Conservation (phyloP, 108 stramenopile species). For the Conticribra weissflogii region DNA sequence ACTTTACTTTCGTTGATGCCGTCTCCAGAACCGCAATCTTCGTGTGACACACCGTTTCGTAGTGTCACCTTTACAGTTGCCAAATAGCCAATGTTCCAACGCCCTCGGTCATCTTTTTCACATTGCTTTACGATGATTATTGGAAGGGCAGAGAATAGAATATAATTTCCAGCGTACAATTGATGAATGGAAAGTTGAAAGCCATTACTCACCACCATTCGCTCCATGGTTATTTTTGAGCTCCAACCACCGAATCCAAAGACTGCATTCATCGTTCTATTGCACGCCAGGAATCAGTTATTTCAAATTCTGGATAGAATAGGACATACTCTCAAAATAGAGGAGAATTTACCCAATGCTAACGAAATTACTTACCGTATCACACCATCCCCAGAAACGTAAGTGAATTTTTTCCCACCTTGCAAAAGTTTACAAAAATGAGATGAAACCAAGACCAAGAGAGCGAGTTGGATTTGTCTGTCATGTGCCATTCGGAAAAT, state of each 20-base stretch:
- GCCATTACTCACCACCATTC: slow-evolving; percentile 17
- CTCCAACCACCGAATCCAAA: slow-evolving; percentile 57
- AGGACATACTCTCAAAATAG: too few species aligned
- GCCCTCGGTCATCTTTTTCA: slow-evolving; percentile 47
- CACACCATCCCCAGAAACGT: slow-evolving; percentile 51
- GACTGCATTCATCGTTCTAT: slow-evolving; percentile 54
- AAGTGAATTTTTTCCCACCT: slow-evolving; percentile 44
- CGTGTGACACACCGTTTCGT: slow-evolving; percentile 40
- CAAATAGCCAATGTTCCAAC: slow-evolving; percentile 50
- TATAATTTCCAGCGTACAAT: not conserved
- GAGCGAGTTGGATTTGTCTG: too few species aligned
- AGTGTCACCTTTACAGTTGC: slow-evolving; percentile 45
- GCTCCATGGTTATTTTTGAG: slow-evolving; percentile 44
- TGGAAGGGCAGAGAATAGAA: not conserved
- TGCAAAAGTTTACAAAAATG: not conserved
- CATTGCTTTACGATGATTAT: slow-evolving; percentile 3
- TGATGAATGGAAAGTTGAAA: not conserved
- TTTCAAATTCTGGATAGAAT: too few species aligned
- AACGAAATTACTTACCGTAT: slow-evolving; percentile 21
- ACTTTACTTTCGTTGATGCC: slow-evolving; percentile 45
- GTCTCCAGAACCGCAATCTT: slow-evolving; percentile 55
- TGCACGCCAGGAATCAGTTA: too few species aligned
- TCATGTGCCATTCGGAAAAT: not conserved
- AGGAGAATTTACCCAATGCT: not conserved
- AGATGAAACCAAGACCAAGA: too few species aligned